phyloP scores from a whole-genome alignment of 2,329 filamentous ascomycete genomes.

The Aurifilum marmelostoma region DNA sequence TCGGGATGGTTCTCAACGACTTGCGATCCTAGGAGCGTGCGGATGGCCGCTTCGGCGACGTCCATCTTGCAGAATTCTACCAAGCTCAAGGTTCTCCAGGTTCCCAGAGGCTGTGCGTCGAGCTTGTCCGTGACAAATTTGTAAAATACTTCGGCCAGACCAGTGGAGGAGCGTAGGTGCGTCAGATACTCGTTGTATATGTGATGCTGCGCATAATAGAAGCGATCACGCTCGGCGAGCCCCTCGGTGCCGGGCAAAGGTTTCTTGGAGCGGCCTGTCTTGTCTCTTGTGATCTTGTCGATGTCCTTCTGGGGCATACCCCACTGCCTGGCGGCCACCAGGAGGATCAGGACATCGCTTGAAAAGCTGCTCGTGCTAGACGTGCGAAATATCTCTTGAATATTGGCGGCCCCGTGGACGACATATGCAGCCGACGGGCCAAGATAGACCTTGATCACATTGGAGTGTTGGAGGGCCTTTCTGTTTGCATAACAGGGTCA shows the following conservation, averaged over 20 bases:
- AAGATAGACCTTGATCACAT: constrained; percentile 5
- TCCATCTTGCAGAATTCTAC: constrained; percentile 25
- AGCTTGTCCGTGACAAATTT: constrained; percentile 28
- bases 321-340: background rate
- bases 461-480: background rate
- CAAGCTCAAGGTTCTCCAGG: constrained; percentile 28
- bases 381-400: constrained; percentile 8
- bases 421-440: constrained; percentile 1
- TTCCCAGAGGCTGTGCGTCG: constrained; percentile 13
- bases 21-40: constrained; percentile 24
- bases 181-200: constrained; percentile 30
- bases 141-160: constrained; percentile 26
- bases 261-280: constrained; percentile 37
- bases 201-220: constrained; percentile 30
- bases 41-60: constrained; percentile 30
- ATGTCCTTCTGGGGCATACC: background rate
- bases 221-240: constrained; percentile 22
- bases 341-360: background rate
- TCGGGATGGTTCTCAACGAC: constrained; percentile 28
- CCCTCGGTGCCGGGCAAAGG: constrained; percentile 25
- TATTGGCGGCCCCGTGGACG: background rate
- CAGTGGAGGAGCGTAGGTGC: constrained; percentile 11
- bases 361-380: constrained; percentile 1
- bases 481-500: background rate
- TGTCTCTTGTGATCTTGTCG: constrained; percentile 22